phyloP scores from a whole-genome alignment of 495 filamentous ascomycete genomes.

The Delitschia confertaspora region DNA sequence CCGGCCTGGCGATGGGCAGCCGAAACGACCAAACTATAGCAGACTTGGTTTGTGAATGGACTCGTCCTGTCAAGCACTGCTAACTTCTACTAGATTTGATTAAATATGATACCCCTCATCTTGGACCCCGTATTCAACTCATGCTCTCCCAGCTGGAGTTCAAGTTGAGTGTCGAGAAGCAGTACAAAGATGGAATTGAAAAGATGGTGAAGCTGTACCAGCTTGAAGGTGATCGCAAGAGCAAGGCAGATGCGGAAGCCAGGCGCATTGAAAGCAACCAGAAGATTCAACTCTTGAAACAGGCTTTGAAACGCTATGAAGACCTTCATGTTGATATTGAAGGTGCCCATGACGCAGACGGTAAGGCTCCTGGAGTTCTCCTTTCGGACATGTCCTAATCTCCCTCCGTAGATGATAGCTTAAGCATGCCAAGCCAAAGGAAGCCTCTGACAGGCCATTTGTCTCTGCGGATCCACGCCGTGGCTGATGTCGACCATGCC shows the following conservation, averaged over 20 bases:
- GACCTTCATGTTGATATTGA: conserved; percentile 94
- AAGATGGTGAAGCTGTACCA: conserved; percentile 98
- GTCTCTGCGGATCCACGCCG: conserved; percentile 72
- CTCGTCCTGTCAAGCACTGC: background rate
- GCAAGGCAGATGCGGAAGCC: conserved; percentile 81
- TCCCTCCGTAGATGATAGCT: conserved; percentile 70
- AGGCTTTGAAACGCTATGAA: conserved; percentile 92
- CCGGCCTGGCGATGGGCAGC: conserved; percentile 50
- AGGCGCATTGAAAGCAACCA: conserved; percentile 88
- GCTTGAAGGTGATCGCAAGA: conserved; percentile 97
- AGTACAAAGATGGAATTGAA: conserved; percentile 98
- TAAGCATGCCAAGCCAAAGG: conserved; percentile 87
- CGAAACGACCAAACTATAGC: conserved; percentile 85
- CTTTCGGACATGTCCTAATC: background rate
- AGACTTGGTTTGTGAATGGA: conserved; percentile 71
- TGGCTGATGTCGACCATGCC: conserved; percentile 93
- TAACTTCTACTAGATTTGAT: conserved; percentile 64
- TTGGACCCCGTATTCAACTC: conserved; percentile 94
- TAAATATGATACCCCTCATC: conserved; percentile 93
- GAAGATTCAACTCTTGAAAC: conserved; percentile 92
- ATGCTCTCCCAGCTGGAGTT: conserved; percentile 99
- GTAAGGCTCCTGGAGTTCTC: conserved; percentile 40
- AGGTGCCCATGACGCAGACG: conserved; percentile 69
- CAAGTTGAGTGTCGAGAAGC: conserved; percentile 96
- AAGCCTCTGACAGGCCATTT: conserved; percentile 89